Evolutionary conservation across 1,139 yeast species (phyloP).

Genomic region (Starmera stellimalicola): DNA sequence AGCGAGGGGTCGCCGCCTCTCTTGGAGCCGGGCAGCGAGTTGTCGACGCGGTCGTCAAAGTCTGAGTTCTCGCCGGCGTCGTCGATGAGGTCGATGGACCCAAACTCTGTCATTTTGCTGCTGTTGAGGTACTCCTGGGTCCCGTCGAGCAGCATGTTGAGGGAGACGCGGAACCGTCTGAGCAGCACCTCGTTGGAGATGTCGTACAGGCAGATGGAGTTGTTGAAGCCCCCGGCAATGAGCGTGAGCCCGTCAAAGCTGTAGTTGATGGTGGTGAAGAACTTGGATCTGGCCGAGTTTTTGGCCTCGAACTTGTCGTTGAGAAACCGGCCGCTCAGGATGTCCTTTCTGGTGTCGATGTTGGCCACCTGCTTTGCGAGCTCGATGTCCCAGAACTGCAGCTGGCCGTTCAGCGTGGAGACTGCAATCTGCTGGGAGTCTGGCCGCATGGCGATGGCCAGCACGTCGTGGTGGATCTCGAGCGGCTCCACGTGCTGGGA

Average conservation of each 20-base stretch:
- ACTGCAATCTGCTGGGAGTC: constrained; percentile 89
- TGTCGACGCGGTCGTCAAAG: constrained; percentile 71
- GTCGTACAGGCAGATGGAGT: constrained; percentile 86
- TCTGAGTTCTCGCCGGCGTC: constrained; percentile 82
- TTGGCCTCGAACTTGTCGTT: constrained; percentile 77
- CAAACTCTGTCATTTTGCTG: constrained; percentile 78
- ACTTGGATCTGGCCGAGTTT: constrained; percentile 76
- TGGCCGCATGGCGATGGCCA: constrained; percentile 77
- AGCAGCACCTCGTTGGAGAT: constrained; percentile 78
- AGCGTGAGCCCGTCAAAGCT: constrained; percentile 84
- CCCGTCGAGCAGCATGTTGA: constrained; percentile 87
- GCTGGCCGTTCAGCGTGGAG: constrained; percentile 81
- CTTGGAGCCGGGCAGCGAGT: constrained; percentile 76
- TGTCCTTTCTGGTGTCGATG: constrained; percentile 81
- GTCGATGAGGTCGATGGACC: constrained; percentile 76
- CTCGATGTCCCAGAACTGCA: constrained; percentile 76
- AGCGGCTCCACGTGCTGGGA: constrained; percentile 86
- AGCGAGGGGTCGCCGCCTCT: constrained; percentile 79
- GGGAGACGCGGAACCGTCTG: constrained; percentile 73
- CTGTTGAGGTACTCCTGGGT: constrained; percentile 75
- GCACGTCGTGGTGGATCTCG: constrained; percentile 77
- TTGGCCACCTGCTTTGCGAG: constrained; percentile 72
- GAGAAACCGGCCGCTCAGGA: constrained; percentile 75
- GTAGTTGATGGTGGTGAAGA: constrained; percentile 72
- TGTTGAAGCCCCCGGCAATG: constrained; percentile 90